Conservation (phyloP, 495 filamentous ascomycete species). For the Hypoxylon lienhwacheense region DNA sequence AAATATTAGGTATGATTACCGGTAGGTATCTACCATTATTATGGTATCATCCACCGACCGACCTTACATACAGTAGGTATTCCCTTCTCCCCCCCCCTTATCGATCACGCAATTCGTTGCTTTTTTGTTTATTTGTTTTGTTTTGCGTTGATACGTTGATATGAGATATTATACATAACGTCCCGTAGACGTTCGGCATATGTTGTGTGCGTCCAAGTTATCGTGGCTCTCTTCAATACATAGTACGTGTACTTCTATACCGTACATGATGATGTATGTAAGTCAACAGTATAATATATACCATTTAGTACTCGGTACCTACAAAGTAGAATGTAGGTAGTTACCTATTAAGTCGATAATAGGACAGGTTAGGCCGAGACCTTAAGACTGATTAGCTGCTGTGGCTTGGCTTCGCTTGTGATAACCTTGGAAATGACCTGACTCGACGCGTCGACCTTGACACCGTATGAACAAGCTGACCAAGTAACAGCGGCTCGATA, state of each 20-base stretch:
- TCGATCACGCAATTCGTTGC: conserved; percentile 19
- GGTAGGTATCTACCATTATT: no score
- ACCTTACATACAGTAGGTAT: neutral
- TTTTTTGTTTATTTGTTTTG: neutral
- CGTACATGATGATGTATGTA: no score
- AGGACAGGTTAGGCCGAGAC: conserved; percentile 23
- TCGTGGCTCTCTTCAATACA: no score
- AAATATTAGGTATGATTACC: no score
- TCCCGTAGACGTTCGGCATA: no score
- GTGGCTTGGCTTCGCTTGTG: conserved; percentile 30
- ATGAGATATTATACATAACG: no score
- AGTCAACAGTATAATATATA: no score
- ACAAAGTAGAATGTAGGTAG: no score
- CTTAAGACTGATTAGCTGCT: conserved; percentile 14
- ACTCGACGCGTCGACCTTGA: conserved; percentile 10
- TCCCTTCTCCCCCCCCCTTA: conserved; percentile 8
- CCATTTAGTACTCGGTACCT: no score
- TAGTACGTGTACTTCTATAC: no score
- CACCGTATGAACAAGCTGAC: conserved; percentile 9
- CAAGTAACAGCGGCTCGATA: neutral
- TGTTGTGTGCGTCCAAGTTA: conserved; percentile 13
- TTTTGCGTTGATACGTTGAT: conserved; percentile 15
- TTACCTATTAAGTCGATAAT: no score
- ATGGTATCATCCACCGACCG: conserved; percentile 12
- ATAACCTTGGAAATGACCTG: conserved; percentile 5